A percentile compares a stretch with the other conserved stretches of the same genome.
Evolutionary conservation across 1,139 yeast genomes (phyloP).

Genomic region (Yamadazyma trypodendri): DNA sequence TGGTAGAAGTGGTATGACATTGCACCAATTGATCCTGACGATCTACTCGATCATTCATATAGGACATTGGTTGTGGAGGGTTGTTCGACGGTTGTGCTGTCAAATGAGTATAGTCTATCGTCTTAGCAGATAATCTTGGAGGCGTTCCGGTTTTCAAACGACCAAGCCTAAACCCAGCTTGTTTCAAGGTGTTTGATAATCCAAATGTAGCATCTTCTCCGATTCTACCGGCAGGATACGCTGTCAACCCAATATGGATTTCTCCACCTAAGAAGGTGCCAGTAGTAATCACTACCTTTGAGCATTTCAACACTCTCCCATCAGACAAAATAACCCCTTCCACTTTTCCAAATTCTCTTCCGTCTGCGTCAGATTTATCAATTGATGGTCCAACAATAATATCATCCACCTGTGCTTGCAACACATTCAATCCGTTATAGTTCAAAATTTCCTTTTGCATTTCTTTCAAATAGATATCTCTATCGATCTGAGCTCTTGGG

Average conservation of each 20-base stretch:
- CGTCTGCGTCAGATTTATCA: conserved; percentile 25
- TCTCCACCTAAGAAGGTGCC: conserved; percentile 96
- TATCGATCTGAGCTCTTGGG: conserved; percentile 93
- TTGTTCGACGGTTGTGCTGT: conserved; percentile 73
- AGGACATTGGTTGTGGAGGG: conserved; percentile 90
- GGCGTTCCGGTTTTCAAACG: conserved; percentile 97
- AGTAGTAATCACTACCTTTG: conserved; percentile 82
- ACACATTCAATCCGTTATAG: conserved; percentile 60
- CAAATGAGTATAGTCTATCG: conserved; percentile 65
- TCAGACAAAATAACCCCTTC: conserved; percentile 71
- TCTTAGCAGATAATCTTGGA: conserved; percentile 71
- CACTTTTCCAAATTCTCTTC: conserved; percentile 44
- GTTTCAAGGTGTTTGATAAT: conserved; percentile 69
- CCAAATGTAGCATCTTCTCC: conserved; percentile 95
- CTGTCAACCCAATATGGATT: conserved; percentile 81
- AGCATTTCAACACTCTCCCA: conserved; percentile 60
- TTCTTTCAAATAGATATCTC: conserved; percentile 71
- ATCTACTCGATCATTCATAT: conserved; percentile 64
- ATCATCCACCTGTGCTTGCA: conserved; percentile 82
- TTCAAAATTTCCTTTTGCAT: conserved; percentile 69
- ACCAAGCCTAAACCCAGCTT: conserved; percentile 82
- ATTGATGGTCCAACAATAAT: conserved; percentile 57
- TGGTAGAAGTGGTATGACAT: conserved; percentile 81
- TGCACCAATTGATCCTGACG: conserved; percentile 57
- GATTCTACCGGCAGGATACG: conserved; percentile 86